Conservation (phyloP, 768 basidiomycete species). For the Collybia sordida region DNA sequence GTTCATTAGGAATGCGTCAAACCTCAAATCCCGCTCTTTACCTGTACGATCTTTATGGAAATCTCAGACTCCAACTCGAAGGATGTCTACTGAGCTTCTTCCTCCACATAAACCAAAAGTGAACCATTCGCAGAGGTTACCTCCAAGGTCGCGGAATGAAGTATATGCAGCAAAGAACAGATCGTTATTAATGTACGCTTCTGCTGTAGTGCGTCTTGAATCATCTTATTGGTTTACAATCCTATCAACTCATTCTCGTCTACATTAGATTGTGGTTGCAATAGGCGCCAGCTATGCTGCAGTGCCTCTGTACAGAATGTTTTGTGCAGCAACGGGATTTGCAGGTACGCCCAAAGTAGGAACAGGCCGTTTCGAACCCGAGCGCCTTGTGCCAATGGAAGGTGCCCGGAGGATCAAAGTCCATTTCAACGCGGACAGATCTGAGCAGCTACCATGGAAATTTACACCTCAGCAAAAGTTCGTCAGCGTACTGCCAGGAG, state of each 20-base stretch:
- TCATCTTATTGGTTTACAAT: neutral
- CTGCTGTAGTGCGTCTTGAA: slow-evolving; percentile 65
- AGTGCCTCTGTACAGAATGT: slow-evolving; percentile 96
- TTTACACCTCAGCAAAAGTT: slow-evolving; percentile 90
- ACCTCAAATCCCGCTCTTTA: neutral
- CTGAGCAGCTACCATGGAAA: slow-evolving; percentile 88
- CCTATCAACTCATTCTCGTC: neutral
- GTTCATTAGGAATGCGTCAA: slow-evolving; percentile 5
- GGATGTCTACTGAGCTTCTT: slow-evolving; percentile 12
- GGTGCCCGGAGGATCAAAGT: slow-evolving; percentile 81
- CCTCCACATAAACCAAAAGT: slow-evolving; percentile 1
- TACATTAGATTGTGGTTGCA: slow-evolving; percentile 66
- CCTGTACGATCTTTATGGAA: neutral
- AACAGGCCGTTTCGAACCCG: slow-evolving; percentile 80
- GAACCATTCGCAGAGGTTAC: slow-evolving; percentile 4
- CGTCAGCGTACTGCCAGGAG: slow-evolving; percentile 90
- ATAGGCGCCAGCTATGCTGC: slow-evolving; percentile 94
- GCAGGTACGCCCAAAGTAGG: slow-evolving; percentile 92
- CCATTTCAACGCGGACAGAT: slow-evolving; percentile 92
- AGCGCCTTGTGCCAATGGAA: slow-evolving; percentile 77
- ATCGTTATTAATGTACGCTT: slow-evolving; percentile 79
- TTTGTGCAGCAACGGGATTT: slow-evolving; percentile 97
- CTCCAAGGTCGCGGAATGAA: slow-evolving; percentile 27
- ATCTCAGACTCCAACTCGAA: slow-evolving; percentile 5
- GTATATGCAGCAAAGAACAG: slow-evolving; percentile 62